phyloP scores from a whole-genome alignment of 352 stramenopile genomes.

The Phytophthora agathidicida region DNA sequence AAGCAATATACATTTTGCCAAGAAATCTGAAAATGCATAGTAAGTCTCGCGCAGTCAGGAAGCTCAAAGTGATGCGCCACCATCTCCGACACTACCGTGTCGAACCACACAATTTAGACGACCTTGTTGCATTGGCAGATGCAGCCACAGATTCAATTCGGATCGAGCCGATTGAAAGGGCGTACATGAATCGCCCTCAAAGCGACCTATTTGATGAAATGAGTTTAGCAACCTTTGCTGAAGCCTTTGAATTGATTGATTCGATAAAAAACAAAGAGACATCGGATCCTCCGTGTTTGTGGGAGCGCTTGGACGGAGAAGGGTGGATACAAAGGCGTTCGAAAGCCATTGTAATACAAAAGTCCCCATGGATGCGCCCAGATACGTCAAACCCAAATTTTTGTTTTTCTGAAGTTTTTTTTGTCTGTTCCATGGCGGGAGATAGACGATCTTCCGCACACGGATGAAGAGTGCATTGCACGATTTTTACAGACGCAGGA shows the following conservation, averaged over 20 bases:
- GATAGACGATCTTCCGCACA: not conserved
- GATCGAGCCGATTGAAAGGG: conserved; percentile 3
- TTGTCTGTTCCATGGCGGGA: not conserved
- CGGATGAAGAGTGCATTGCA: conserved; percentile 6
- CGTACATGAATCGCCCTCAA: not conserved
- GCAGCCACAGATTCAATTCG: not conserved
- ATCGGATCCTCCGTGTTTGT: no score
- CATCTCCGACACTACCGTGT: conserved; percentile 5
- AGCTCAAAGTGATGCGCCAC: conserved; percentile 8
- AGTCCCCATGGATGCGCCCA: not conserved
- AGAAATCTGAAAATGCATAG: conserved; percentile 7
- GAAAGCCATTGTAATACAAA: not conserved
- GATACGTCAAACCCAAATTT: not conserved
- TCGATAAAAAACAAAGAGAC: no score
- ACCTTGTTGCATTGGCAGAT: not conserved
- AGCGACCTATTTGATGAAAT: not conserved
- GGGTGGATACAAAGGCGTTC: not conserved
- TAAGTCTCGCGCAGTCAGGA: conserved; percentile 4
- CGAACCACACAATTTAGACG: not conserved
- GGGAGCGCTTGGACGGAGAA: conserved; percentile 4
- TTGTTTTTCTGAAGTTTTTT: conserved; percentile 5
- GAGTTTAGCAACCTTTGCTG: conserved; percentile 13
- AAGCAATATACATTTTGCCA: conserved; percentile 1
- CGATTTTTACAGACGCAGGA: conserved; percentile 1
- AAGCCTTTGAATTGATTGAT: not conserved